phyloP scores from a whole-genome alignment of 805 yeast genomes.

The Lipomyces kockii region DNA sequence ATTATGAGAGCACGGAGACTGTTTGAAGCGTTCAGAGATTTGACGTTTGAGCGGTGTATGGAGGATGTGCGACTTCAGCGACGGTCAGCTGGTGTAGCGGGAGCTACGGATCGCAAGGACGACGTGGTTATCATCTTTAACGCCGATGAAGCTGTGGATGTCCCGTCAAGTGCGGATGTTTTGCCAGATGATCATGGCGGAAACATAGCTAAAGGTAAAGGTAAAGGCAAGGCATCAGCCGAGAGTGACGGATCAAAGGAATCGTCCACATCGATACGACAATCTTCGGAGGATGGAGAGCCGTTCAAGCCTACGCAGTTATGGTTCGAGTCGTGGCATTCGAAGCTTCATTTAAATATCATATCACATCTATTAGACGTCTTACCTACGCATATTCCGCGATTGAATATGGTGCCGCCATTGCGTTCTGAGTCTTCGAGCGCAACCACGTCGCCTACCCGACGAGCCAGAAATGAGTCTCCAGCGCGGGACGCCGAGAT shows the following conservation, averaged over 20 bases:
- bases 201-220: constrained; percentile 19
- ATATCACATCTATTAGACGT: constrained; percentile 18
- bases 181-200: too few species aligned
- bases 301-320: constrained; percentile 56
- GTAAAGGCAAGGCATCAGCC: constrained; percentile 28
- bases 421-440: constrained; percentile 1
- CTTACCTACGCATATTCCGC: constrained; percentile 27
- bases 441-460: constrained; percentile 14
- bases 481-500: constrained; percentile 20
- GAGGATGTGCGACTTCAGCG: constrained; percentile 28
- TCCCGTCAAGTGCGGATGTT: neutral
- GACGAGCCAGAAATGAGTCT: neutral
- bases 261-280: neutral
- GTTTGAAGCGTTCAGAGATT: constrained; percentile 31
- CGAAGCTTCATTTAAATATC: constrained; percentile 15
- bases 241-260: neutral
- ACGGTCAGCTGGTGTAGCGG: constrained; percentile 6
- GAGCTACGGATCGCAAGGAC: constrained; percentile 19
- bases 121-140: constrained; percentile 29
- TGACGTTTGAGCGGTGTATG: constrained; percentile 27
- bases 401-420: constrained; percentile 9
- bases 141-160: constrained; percentile 5
- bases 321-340: constrained; percentile 44
- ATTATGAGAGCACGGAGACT: constrained; percentile 38
- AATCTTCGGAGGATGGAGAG: constrained; percentile 43